Base-by-base conservation (phyloP, 2,329 filamentous ascomycete species). In the Aspergillus cejpii region DNA sequence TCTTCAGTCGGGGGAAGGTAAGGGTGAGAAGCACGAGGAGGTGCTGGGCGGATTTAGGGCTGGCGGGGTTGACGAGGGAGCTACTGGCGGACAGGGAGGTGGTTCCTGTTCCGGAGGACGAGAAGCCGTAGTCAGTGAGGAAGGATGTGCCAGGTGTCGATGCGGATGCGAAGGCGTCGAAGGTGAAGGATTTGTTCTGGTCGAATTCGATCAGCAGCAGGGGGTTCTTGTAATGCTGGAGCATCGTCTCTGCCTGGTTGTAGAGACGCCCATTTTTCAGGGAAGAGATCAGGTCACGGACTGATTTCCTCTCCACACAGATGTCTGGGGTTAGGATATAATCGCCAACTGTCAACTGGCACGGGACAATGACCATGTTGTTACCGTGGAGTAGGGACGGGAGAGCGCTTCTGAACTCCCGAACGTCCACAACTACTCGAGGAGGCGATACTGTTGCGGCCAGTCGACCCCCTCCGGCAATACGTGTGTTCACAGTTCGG, bases 191-290 rank as follows among this genome's bases (percentile, higher is more conserved):
- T 66, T 94, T 96, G 71, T 94, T 91, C 63, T 94, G 86, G 64
- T 96, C 90, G 65, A 98, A 98, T 67, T 98, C 92, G 60, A 98
- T 97, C 36, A 98, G 79, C 5, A 98, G 80, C 79, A 97, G 87
- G 0, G 89, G 85, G 53, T 70, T 82, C 60, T 85, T 85, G 78
- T 98, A 98, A 70, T 97, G 83, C 63, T 87, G 81, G 47, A 94
- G 84, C 91, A 98, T 97, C 38, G 85, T 83, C 68, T 97, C 91
- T 31, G 85, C 85, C 72, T 98, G 92, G 56, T 81, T 87, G 72
- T 88, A 98, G 11, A 98, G 77, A 1, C 92, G 84, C 10, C 92
- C 92, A 63, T 95, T 90, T 55, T 84, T 84, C 70, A 98, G 89
- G 1, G 89, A 96, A 44, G 83, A 83, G 66, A 97, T 91, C 37